These are phyloP conservation scores for Pleurotus tuoliensis DNA, from an alignment of 768 basidiomycete species.

Conservation along the genomic window DNA sequence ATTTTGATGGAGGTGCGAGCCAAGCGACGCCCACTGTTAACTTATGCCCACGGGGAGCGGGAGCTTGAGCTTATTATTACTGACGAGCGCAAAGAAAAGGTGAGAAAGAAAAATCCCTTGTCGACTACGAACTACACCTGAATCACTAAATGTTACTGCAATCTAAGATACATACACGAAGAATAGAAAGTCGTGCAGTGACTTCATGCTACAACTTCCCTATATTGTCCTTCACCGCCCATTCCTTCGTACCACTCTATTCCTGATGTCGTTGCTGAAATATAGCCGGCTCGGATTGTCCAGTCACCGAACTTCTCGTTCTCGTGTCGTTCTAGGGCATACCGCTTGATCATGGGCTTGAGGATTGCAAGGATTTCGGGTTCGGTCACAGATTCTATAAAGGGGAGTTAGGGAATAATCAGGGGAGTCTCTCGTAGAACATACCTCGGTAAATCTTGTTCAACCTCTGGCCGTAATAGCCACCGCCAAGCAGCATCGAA, in stretches of 20 bases:
- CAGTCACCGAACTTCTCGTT: slow-evolving; percentile 97
- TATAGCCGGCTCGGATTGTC: slow-evolving; percentile 88
- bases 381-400: slow-evolving; percentile 80
- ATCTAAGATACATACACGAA: too few relatives aligned
- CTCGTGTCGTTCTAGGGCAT: slow-evolving; percentile 79
- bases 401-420: neutral
- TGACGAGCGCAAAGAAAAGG: too few relatives aligned
- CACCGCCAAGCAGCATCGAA: slow-evolving; percentile 93
- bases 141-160: too few relatives aligned
- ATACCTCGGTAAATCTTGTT: slow-evolving; percentile 93
- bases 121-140: too few relatives aligned
- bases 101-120: too few relatives aligned
- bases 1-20: too few relatives aligned
- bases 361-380: slow-evolving; percentile 90
- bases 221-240: slow-evolving; percentile 71
- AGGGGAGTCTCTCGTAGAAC: slow-evolving; percentile 4
- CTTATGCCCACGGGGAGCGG: too few relatives aligned
- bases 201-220: slow-evolving; percentile 21
- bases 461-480: slow-evolving; percentile 89
- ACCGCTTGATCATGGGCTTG: slow-evolving; percentile 89
- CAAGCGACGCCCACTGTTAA: too few relatives aligned
- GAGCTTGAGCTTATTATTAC: too few relatives aligned
- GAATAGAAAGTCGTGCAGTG: neutral
- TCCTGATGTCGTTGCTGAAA: slow-evolving; percentile 80
- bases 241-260: slow-evolving; percentile 83